These are phyloP conservation scores for Arthrobotrys sinensis DNA, from an alignment of 2,329 filamentous ascomycete species.

Conservation along the genomic window DNA sequence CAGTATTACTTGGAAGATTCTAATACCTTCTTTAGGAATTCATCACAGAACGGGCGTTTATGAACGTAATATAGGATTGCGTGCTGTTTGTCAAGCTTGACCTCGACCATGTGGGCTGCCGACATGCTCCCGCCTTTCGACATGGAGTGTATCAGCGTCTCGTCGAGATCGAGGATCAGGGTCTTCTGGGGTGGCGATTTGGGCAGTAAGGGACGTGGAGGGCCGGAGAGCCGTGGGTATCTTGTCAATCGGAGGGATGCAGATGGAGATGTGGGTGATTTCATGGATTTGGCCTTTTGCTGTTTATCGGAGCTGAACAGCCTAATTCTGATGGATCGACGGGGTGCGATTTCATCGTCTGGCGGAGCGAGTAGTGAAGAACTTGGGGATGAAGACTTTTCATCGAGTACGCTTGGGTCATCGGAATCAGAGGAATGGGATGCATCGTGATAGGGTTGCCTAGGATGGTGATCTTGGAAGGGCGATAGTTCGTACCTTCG, in stretches of 20 bases:
- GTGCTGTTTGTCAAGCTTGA: slow-evolving; percentile 90
- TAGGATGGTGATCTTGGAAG: slow-evolving; percentile 25
- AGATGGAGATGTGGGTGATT: slow-evolving; percentile 90
- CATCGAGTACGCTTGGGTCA: slow-evolving; percentile 56
- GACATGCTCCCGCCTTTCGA: slow-evolving; percentile 96
- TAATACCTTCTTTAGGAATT: slow-evolving; percentile 87
- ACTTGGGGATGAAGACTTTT: slow-evolving; percentile 23
- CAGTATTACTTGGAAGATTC: slow-evolving; percentile 51
- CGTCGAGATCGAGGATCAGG: slow-evolving; percentile 93
- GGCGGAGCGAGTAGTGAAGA: slow-evolving; percentile 43
- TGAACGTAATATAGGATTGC: slow-evolving; percentile 99
- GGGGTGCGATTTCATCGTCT: slow-evolving; percentile 74
- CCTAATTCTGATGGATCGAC: slow-evolving; percentile 91
- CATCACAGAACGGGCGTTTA: slow-evolving; percentile 96
- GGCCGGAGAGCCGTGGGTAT: slow-evolving; percentile 90
- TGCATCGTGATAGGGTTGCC: slow-evolving; percentile 22
- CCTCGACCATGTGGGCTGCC: slow-evolving; percentile 98
- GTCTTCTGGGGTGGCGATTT: slow-evolving; percentile 95
- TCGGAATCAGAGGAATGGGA: slow-evolving; percentile 63
- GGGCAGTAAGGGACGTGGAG: slow-evolving; percentile 90
- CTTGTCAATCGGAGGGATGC: slow-evolving; percentile 80
- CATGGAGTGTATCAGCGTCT: slow-evolving; percentile 98
- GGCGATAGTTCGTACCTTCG: slow-evolving; percentile 49
- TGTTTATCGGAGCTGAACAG: slow-evolving; percentile 81
- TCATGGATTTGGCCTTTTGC: slow-evolving; percentile 84